These are phyloP conservation scores for Santalum album DNA, from an alignment of 164 flowering plant genomes.

Conservation along the genomic window DNA sequence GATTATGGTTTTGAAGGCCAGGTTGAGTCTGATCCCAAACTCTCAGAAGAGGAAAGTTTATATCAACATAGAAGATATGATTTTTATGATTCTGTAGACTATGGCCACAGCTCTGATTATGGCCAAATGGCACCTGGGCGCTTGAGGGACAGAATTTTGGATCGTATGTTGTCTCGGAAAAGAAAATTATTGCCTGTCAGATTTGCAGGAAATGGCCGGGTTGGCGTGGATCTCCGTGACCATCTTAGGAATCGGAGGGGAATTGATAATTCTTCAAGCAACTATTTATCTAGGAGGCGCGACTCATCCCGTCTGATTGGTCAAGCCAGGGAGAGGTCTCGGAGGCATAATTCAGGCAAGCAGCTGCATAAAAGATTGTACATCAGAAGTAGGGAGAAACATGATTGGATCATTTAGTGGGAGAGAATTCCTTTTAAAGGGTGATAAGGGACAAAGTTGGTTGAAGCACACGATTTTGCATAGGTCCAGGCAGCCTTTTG, in stretches of 20 bases:
- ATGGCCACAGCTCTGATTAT: conserved; percentile 15
- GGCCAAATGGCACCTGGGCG: conserved; percentile 11
- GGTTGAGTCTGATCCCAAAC: conserved; percentile 21
- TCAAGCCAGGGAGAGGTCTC: conserved; percentile 15
- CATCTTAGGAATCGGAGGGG: conserved; percentile 30
- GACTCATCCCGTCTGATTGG: conserved; percentile 12
- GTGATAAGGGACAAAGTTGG: conserved; percentile 4
- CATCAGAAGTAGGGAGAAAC: conserved; percentile 25
- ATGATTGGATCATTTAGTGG: conserved; percentile 14
- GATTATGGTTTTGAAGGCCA: conserved; percentile 29
- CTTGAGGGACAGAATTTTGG: conserved; percentile 19
- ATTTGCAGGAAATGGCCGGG: conserved; percentile 10
- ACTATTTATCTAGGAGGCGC: conserved; percentile 17
- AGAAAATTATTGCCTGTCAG: conserved; percentile 22
- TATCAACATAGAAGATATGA: conserved; percentile 23
- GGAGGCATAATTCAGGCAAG: conserved; percentile 8
- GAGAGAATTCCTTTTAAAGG: conserved; percentile 7
- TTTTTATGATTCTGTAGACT: conserved; percentile 17
- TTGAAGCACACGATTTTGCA: conserved; percentile 13
- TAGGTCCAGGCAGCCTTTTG: conserved; percentile 17
- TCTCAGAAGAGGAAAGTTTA: conserved; percentile 16
- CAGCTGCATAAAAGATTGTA: conserved; percentile 22
- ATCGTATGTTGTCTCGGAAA: conserved; percentile 19
- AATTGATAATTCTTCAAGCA: conserved; percentile 12
- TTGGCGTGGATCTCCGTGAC: conserved; percentile 38